Conservation (phyloP, 805 yeast species). For the Metschnikowia corniflorae region DNA sequence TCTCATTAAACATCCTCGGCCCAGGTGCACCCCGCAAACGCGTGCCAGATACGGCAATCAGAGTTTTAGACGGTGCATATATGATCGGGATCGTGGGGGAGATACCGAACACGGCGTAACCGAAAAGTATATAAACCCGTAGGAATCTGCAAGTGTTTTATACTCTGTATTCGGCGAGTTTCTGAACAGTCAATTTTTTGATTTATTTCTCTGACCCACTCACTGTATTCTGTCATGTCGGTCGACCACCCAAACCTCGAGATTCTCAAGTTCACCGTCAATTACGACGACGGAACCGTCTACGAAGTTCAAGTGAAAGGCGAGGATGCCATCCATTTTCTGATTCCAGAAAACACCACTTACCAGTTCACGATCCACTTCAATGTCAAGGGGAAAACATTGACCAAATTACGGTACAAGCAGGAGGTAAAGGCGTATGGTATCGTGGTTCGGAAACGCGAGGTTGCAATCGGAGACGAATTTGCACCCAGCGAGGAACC, state of each 20-base stretch:
- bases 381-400: constrained; percentile 25
- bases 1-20: too few relatives aligned
- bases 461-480: constrained; percentile 28
- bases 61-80: too few relatives aligned
- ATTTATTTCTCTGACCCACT: too few relatives aligned
- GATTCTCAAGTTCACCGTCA: constrained; percentile 28
- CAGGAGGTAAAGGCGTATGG: constrained; percentile 37
- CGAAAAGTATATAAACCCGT: too few relatives aligned
- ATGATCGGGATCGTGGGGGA: too few relatives aligned
- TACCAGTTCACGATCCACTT: constrained; percentile 33
- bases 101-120: too few relatives aligned
- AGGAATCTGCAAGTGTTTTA: too few relatives aligned
- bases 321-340: constrained; percentile 25
- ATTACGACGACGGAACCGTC: constrained; percentile 28
- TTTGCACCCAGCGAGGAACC: constrained; percentile 34
- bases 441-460: constrained; percentile 29
- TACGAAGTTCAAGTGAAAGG: constrained; percentile 27
- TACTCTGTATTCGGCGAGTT: too few relatives aligned
- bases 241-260: constrained; percentile 30
- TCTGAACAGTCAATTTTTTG: too few relatives aligned
- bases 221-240: constrained; percentile 9
- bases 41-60: too few relatives aligned
- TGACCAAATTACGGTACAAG: constrained; percentile 32
- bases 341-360: constrained; percentile 37
- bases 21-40: too few relatives aligned